Evolutionary conservation across 306 rosid genomes (phyloP).

Genomic region (Prinsepia uniflora): DNA sequence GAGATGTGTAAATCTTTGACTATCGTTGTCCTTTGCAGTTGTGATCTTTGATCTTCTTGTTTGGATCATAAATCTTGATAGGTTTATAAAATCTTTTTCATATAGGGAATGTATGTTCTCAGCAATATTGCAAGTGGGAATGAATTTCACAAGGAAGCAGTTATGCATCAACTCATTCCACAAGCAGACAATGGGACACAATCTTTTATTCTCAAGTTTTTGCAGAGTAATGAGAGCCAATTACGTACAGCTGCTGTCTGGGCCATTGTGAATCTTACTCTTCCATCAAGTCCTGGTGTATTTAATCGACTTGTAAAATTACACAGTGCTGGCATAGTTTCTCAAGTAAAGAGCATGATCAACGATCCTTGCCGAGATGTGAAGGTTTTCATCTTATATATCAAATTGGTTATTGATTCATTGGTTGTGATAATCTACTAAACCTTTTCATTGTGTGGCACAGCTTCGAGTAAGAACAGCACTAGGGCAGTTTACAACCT

Average conservation of each 20-base stretch:
- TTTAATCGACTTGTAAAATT: constrained; percentile 45
- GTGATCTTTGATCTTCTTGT: constrained; percentile 5
- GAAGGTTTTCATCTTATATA: constrained; percentile 46
- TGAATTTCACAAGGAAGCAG: constrained; percentile 76
- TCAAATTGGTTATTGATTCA: constrained; percentile 7
- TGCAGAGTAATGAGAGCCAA: constrained; percentile 56
- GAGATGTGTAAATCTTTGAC: neutral
- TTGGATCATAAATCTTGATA: neutral
- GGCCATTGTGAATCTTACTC: constrained; percentile 65
- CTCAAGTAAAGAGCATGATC: constrained; percentile 69
- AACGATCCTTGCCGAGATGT: constrained; percentile 73
- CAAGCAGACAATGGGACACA: constrained; percentile 40
- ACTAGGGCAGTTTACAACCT: constrained; percentile 50
- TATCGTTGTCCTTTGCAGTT: neutral
- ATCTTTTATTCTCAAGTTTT: constrained; percentile 51
- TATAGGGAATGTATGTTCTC: constrained; percentile 76
- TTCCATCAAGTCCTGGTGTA: constrained; percentile 59
- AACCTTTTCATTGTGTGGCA: constrained; percentile 25
- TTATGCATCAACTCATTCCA: constrained; percentile 58
- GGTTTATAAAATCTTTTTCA: constrained; percentile 16
- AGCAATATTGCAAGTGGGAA: constrained; percentile 74
- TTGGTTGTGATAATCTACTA: constrained; percentile 8
- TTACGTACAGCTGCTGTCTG: constrained; percentile 65
- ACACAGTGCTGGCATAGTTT: constrained; percentile 58
- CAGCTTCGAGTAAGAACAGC: constrained; percentile 74